Evolutionary conservation across 1,284 basidiomycete genomes (phyloP).

Genomic region (Violaceomyces palustris): DNA sequence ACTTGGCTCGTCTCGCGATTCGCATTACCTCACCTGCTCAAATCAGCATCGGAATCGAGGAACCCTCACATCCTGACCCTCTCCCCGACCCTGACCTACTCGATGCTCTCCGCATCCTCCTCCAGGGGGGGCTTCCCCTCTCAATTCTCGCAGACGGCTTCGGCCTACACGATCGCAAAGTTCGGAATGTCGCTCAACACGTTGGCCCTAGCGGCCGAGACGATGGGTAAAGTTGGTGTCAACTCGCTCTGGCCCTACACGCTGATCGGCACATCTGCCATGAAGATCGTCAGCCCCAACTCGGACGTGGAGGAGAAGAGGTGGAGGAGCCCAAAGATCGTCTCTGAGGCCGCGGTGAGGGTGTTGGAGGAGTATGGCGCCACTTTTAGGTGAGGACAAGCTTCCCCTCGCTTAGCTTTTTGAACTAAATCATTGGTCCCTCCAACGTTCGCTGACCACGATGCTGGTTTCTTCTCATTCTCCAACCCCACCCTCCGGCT

Average conservation of each 20-base stretch:
- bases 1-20: constrained; percentile 42
- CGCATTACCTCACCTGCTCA: constrained; percentile 45
- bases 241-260: constrained; percentile 47
- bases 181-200: constrained; percentile 47
- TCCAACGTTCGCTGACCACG: no score
- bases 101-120: constrained; percentile 12
- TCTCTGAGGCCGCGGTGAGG: constrained; percentile 43
- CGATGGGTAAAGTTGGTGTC: constrained; percentile 26
- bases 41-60: constrained; percentile 8
- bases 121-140: constrained; percentile 12
- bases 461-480: no score
- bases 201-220: constrained; percentile 45
- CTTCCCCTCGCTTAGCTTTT: neutral
- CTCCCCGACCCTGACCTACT: constrained; percentile 37
- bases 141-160: constrained; percentile 18
- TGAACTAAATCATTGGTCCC: no score
- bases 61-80: constrained; percentile 52
- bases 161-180: constrained; percentile 48
- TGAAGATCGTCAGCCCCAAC: constrained; percentile 40
- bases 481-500: neutral
- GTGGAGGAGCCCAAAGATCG: constrained; percentile 39
- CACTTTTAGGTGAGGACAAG: constrained; percentile 10
- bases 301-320: constrained; percentile 25
- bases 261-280: constrained; percentile 39
- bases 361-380: constrained; percentile 33